phyloP scores from a whole-genome alignment of 2,329 filamentous ascomycete genomes.

The Aspergillus arachidicola region DNA sequence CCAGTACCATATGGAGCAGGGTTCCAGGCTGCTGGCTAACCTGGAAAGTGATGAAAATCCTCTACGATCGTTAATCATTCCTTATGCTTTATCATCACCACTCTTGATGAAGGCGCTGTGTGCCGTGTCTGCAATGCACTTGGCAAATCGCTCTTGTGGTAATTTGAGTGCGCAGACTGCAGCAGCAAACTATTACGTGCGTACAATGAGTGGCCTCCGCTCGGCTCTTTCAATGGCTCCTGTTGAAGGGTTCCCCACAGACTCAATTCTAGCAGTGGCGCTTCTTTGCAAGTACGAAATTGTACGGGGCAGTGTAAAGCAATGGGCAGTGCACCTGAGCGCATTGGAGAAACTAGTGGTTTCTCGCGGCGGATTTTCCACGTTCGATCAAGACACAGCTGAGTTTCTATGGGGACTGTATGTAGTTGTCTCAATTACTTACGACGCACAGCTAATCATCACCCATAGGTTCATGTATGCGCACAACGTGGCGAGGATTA shows the following conservation, averaged over 20 bases:
- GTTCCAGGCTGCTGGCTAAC: conserved; percentile 39
- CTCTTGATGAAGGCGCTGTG: conserved; percentile 41
- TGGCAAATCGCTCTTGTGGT: conserved; percentile 34
- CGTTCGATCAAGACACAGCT: conserved; percentile 33
- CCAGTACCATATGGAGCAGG: conserved; percentile 40
- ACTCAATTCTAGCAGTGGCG: conserved; percentile 38
- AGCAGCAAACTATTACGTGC: conserved; percentile 36
- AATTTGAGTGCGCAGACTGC: conserved; percentile 29
- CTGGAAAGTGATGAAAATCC: conserved; percentile 41
- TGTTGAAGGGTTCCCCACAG: conserved; percentile 27
- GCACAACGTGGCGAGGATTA: conserved; percentile 38
- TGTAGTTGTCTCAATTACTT: conserved; percentile 4
- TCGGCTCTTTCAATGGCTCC: conserved; percentile 24
- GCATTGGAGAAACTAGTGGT: conserved; percentile 37
- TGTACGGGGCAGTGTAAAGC: conserved; percentile 41
- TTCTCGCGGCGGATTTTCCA: conserved; percentile 34
- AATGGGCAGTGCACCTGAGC: conserved; percentile 41
- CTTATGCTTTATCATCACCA: conserved; percentile 39
- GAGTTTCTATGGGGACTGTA: conserved; percentile 41
- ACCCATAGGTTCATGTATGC: conserved; percentile 36
- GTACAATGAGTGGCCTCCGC: conserved; percentile 37
- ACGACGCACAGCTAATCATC: neutral
- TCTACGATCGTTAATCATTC: conserved; percentile 38
- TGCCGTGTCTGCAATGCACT: conserved; percentile 41
- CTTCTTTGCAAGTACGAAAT: conserved; percentile 44